Evolutionary conservation across 345 rosid genomes (phyloP).

Genomic region (Turritis glabra): DNA sequence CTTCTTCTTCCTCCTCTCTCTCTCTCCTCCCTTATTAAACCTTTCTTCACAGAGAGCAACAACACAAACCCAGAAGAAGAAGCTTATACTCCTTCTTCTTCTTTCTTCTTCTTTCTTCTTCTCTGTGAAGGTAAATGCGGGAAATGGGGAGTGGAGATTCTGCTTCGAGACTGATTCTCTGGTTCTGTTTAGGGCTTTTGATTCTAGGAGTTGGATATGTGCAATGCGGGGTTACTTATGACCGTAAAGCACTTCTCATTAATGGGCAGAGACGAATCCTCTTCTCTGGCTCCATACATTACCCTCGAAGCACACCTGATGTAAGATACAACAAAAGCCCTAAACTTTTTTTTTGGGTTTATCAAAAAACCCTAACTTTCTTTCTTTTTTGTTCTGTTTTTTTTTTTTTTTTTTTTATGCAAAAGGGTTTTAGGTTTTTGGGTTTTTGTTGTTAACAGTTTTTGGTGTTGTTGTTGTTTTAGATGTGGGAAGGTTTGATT

Average conservation of each 20-base stretch:
- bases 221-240: slow-evolving; percentile 72
- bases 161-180: slow-evolving; percentile 42
- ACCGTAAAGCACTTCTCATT: slow-evolving; percentile 78
- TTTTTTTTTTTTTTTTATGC: no score
- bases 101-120: no score
- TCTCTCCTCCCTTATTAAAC: not conserved
- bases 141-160: slow-evolving; percentile 51
- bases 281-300: slow-evolving; percentile 93
- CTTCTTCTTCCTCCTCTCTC: slow-evolving; percentile 8
- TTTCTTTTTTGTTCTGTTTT: not conserved
- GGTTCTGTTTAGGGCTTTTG: slow-evolving; percentile 45
- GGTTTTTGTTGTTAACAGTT: not conserved
- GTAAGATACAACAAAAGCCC: slow-evolving; percentile 37
- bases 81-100: not conserved
- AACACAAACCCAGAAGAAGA: not conserved
- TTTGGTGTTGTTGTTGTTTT: slow-evolving; percentile 2
- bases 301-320: slow-evolving; percentile 93
- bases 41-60: slow-evolving; percentile 8
- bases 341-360: slow-evolving; percentile 20
- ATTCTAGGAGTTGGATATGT: slow-evolving; percentile 50
- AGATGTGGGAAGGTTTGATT: slow-evolving; percentile 99
- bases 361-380: not conserved
- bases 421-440: not conserved
- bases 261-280: slow-evolving; percentile 89
- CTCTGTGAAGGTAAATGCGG: slow-evolving; percentile 25